These are phyloP conservation scores for Plasmopara viticola DNA, from an alignment of 352 stramenopile species.

Conservation along the genomic window DNA sequence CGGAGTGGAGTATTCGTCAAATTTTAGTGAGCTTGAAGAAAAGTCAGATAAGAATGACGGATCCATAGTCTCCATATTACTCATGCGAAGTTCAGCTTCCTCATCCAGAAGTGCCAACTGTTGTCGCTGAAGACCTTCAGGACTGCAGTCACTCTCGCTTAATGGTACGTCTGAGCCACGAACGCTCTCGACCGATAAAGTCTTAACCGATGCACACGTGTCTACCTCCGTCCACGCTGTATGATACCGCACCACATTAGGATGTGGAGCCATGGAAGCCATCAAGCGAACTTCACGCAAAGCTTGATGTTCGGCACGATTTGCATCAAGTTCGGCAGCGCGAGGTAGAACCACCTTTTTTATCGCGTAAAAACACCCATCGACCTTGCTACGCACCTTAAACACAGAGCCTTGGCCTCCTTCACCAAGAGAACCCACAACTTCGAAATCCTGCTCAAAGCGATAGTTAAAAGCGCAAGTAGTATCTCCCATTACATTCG, in stretches of 20 bases:
- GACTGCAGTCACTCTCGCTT: conserved; percentile 15
- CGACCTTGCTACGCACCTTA: conserved; percentile 67
- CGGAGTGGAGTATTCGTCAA: conserved; percentile 49
- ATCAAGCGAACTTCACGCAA: conserved; percentile 73
- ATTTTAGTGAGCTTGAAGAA: conserved; percentile 41
- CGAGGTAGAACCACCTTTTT: conserved; percentile 65
- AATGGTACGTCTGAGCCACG: conserved; percentile 33
- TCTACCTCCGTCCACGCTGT: conserved; percentile 73
- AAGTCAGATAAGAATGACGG: conserved; percentile 55
- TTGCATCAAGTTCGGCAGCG: conserved; percentile 33
- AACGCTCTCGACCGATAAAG: conserved; percentile 27
- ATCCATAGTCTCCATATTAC: conserved; percentile 15
- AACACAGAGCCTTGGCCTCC: conserved; percentile 70
- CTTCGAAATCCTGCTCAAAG: conserved; percentile 72
- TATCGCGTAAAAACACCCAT: conserved; percentile 68
- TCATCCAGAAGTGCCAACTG: conserved; percentile 29
- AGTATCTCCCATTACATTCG: conserved; percentile 2
- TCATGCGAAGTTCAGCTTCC: conserved; percentile 20
- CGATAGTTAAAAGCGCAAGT: conserved; percentile 25
- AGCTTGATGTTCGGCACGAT: conserved; percentile 43
- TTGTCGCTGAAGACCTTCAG: conserved; percentile 19
- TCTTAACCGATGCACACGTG: conserved; percentile 19
- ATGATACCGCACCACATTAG: conserved; percentile 77
- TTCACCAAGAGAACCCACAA: conserved; percentile 52
- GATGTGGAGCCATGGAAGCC: conserved; percentile 57